Evolutionary conservation across 495 filamentous ascomycete species (phyloP).

Genomic region (Podospora comata): DNA sequence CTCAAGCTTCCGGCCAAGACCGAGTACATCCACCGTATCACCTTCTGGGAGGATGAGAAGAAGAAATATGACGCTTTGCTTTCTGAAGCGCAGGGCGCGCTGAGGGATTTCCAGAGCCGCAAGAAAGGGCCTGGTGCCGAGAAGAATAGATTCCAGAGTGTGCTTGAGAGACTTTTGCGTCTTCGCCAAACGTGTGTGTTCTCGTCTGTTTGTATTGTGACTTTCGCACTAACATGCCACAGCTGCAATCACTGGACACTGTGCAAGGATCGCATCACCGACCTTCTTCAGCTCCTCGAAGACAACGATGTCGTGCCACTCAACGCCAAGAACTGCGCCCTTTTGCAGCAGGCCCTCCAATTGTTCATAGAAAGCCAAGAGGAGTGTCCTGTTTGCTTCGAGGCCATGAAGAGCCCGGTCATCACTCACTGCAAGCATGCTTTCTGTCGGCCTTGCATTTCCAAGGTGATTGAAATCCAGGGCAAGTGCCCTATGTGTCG

Average conservation of each 20-base stretch:
- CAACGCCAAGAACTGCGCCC: constrained; percentile 67
- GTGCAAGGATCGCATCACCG: constrained; percentile 67
- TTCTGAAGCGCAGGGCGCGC: constrained; percentile 69
- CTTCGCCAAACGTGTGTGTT: constrained; percentile 62
- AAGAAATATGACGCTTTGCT: constrained; percentile 78
- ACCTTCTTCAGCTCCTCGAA: constrained; percentile 65
- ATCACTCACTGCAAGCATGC: constrained; percentile 88
- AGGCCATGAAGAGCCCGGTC: constrained; percentile 67
- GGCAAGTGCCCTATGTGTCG: constrained; percentile 89
- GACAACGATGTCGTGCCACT: constrained; percentile 63
- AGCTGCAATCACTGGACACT: constrained; percentile 79
- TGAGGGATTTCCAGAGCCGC: constrained; percentile 54
- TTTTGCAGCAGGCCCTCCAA: constrained; percentile 74
- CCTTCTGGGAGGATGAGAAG: constrained; percentile 70
- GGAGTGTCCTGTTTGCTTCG: constrained; percentile 80
- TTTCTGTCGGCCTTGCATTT: constrained; percentile 74
- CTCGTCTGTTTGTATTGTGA: neutral
- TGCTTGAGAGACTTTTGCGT: constrained; percentile 80
- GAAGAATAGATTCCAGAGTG: constrained; percentile 49
- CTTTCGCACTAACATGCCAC: neutral
- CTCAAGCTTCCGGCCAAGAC: constrained; percentile 73
- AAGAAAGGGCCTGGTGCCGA: constrained; percentile 35
- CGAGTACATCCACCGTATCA: constrained; percentile 76
- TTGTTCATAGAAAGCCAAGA: constrained; percentile 79
- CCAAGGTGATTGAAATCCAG: constrained; percentile 73